Evolutionary conservation across 2,329 filamentous ascomycete genomes (phyloP), one percentile per base, ranked within the genome.

Genomic region (Fusarium sp.): DNA sequence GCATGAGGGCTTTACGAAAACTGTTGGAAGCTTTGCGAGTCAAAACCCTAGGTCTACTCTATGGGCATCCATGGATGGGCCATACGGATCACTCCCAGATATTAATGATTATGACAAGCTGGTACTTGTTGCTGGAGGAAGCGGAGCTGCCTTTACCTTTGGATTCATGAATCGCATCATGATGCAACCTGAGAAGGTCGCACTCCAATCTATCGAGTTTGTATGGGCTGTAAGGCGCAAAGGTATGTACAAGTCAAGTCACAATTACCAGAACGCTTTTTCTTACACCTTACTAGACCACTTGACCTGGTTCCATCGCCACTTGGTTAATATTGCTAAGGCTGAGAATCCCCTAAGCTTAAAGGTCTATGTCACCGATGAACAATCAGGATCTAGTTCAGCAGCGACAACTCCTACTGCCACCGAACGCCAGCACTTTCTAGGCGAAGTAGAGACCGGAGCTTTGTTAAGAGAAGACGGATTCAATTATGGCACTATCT

Each of bases 71-170:
- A 78, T 86, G 2, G 85, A 88, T 57, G 85, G 86, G 0, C 84
- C 86, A 0, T 88, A 88, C 51, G 86, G 86, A 13, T 83, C 82
- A 2, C 77, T 84, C 22, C 85, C 85, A 0, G 80, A 86, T 57
- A 82, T 84, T 0, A 13, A 43, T 0, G 53, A 54, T 9, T 75
- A 75, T 21, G 67, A 76, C 19, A 73, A 67, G 24, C 43, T 76
- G 3, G 31, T 76, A 1, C 34, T 76, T 9, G 55, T 76, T 21
- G 66, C 72, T 3, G 73, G 74, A 5, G 73, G 73, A 1, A 75
- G 73, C 4, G 73, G 73, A 7, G 73, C 68, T 3, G 61, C 73
- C 0, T 75, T 73, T 28, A 73, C 73, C 1, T 73, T 75, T 57
- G 73, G 71, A 0, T 11, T 72, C 5, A 51, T 52, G 8, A 65